Base-by-base conservation (phyloP, 2,329 filamentous ascomycete species). In the Pyrenochaeta sp. region DNA sequence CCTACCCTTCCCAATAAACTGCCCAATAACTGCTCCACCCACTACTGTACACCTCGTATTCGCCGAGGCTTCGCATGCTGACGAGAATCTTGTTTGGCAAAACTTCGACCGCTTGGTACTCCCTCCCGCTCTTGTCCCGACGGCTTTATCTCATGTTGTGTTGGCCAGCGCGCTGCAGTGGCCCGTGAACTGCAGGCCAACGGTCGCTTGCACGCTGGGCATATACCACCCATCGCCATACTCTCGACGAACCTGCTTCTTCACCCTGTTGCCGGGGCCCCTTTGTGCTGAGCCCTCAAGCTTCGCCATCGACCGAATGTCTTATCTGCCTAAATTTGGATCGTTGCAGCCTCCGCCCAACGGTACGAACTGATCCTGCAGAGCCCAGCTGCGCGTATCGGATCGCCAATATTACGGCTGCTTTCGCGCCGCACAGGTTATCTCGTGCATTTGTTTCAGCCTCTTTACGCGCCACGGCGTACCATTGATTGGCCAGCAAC, bases 341-440 rank as follows among this genome's bases (percentile, higher is more conserved):
- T 22, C 11, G 4, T n/a, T 13, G n/a, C 11, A 7, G 8, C 11
- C 19, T n/a, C 22, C 18, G 30, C 14, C n/a, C 14, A n/a, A 21
- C 18, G 5, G 17, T 19, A 20, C 9, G 4, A 32, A n/a, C n/a
- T n/a, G n/a, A n/a, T n/a, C n/a, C n/a, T n/a, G n/a, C n/a, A n/a
- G n/a, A n/a, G n/a, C n/a, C n/a, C n/a, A n/a, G n/a, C 14, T 18
- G n/a, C n/a, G 7, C 19, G 31, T 22, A 34, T 22, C 31, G 31
- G 19, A 34, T 22, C 19, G 19, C 11, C 31, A 9, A 14, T 23
- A n/a, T 34, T 34, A 20, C 15, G 18, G 31, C 19, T 14, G 31
- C 31, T 20, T 21, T 20, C 22, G 19, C n/a, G 28, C 21, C 31
- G 31, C 31, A 34, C 31, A 8, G 31, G 31, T 34, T 34, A 34